These are phyloP conservation scores for Trichoderma breve DNA, from an alignment of 2,329 filamentous ascomycete species.

Conservation along the genomic window DNA sequence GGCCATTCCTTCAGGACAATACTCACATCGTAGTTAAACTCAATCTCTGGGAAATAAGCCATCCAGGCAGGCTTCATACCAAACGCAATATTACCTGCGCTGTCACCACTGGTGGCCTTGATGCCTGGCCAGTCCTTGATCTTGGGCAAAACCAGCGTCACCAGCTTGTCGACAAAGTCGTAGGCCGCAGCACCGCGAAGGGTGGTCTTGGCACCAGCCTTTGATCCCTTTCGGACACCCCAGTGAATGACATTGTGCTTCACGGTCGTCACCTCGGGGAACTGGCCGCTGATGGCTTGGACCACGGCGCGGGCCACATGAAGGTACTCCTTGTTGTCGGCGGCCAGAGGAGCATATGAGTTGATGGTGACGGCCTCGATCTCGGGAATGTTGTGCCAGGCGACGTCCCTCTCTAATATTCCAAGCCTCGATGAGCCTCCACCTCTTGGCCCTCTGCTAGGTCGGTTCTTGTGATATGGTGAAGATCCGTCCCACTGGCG, in stretches of 20 bases:
- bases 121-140: constrained; percentile 94
- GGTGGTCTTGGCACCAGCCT: constrained; percentile 73
- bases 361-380: constrained; percentile 80
- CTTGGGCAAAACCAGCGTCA: constrained; percentile 86
- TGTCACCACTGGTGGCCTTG: constrained; percentile 68
- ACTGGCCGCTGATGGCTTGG: constrained; percentile 79
- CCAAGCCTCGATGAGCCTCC: constrained; percentile 61
- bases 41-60: constrained; percentile 86
- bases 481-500: constrained; percentile 86
- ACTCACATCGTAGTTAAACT: constrained; percentile 90
- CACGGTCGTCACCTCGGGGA: constrained; percentile 67
- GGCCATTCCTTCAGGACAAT: neutral
- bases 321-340: constrained; percentile 69
- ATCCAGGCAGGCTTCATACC: constrained; percentile 75
- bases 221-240: constrained; percentile 67
- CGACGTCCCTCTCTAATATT: constrained; percentile 69
- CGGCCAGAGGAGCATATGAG: constrained; percentile 67
- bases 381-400: constrained; percentile 81
- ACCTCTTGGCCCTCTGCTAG: constrained; percentile 79
- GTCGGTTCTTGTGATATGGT: constrained; percentile 91
- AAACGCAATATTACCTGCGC: constrained; percentile 81
- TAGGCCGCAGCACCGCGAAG: constrained; percentile 78
- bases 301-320: constrained; percentile 81
- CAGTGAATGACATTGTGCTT: constrained; percentile 72
- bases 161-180: constrained; percentile 85